A percentile compares a stretch with the other conserved stretches of the same genome.
Conservation (phyloP, 1,284 basidiomycete genomes). For the Pterulicium gracile region DNA sequence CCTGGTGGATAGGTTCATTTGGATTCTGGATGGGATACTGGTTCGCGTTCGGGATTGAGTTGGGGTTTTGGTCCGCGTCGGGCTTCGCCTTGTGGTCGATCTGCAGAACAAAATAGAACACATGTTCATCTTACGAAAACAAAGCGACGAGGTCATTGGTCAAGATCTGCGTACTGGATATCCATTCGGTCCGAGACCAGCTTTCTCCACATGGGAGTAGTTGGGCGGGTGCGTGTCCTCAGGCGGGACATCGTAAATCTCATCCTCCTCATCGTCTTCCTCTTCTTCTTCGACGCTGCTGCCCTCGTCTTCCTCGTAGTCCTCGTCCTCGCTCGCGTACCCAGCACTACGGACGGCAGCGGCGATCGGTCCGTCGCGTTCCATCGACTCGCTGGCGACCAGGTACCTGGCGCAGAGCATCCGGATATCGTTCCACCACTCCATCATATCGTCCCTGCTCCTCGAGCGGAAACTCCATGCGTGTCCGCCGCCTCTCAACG, state of each 20-base stretch:
- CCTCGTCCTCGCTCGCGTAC: constrained; percentile 73
- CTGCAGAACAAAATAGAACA: too few species aligned
- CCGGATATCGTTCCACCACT: constrained; percentile 98
- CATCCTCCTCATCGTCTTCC: constrained; percentile 42
- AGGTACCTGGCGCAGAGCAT: constrained; percentile 96
- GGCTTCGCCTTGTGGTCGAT: constrained; percentile 29
- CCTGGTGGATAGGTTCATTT: too few species aligned
- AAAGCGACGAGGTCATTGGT: not conserved
- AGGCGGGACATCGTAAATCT: constrained; percentile 12
- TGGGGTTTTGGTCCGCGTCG: too few species aligned
- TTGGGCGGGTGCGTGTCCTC: constrained; percentile 35
- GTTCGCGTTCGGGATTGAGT: too few species aligned
- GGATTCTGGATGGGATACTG: too few species aligned
- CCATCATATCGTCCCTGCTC: constrained; percentile 96
- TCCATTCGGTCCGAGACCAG: constrained; percentile 50
- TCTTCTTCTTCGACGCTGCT: constrained; percentile 70
- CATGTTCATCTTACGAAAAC: constrained; percentile 14
- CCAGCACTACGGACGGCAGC: constrained; percentile 87
- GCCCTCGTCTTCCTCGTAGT: constrained; percentile 57
- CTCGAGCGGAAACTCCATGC: constrained; percentile 91
- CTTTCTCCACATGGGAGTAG: constrained; percentile 31
- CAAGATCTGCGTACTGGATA: constrained; percentile 52
- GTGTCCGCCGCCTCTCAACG: constrained; percentile 35
- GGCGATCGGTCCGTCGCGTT: constrained; percentile 86
- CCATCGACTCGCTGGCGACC: constrained; percentile 90